These are phyloP conservation scores for Acer campestre DNA, from an alignment of 345 rosid species.

Conservation along the genomic window DNA sequence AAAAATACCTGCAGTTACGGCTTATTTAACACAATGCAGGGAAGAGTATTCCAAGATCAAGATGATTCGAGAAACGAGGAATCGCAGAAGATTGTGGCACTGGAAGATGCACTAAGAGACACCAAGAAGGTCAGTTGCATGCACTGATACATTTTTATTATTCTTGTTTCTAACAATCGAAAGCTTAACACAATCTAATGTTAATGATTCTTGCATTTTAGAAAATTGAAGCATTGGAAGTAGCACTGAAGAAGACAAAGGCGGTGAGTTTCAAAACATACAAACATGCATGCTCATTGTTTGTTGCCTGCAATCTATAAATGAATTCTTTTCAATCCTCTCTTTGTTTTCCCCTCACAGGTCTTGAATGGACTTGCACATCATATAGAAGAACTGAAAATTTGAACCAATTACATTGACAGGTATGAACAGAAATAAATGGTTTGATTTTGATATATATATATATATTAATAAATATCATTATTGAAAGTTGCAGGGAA, in stretches of 20 bases:
- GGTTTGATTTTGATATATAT: not conserved
- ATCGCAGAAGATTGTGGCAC: slow-evolving; percentile 25
- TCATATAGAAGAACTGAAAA: slow-evolving; percentile 31
- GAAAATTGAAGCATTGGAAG: slow-evolving; percentile 49
- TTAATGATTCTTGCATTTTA: slow-evolving; percentile 18
- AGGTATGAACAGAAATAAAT: slow-evolving; percentile 11
- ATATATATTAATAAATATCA: not conserved
- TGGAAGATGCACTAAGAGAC: slow-evolving; percentile 33
- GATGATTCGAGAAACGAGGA: slow-evolving; percentile 17
- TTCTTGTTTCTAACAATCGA: not conserved
- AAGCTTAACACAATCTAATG: not conserved
- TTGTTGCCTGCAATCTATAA: not conserved
- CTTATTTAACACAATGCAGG: slow-evolving; percentile 22
- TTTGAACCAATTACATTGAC: slow-evolving; percentile 4
- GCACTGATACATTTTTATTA: not conserved
- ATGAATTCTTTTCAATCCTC: not conserved
- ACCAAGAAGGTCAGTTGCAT: slow-evolving; percentile 35
- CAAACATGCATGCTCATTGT: not conserved
- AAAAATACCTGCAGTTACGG: not conserved
- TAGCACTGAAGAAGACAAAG: slow-evolving; percentile 42
- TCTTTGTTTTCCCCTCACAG: slow-evolving; percentile 22
- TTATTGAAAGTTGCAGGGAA: not conserved
- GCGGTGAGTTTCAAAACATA: slow-evolving; percentile 28
- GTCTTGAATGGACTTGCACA: slow-evolving; percentile 39
- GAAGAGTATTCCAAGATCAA: not conserved